These are phyloP conservation scores for Tetracladium maxilliforme DNA, from an alignment of 2,329 filamentous ascomycete genomes.

Conservation along the genomic window DNA sequence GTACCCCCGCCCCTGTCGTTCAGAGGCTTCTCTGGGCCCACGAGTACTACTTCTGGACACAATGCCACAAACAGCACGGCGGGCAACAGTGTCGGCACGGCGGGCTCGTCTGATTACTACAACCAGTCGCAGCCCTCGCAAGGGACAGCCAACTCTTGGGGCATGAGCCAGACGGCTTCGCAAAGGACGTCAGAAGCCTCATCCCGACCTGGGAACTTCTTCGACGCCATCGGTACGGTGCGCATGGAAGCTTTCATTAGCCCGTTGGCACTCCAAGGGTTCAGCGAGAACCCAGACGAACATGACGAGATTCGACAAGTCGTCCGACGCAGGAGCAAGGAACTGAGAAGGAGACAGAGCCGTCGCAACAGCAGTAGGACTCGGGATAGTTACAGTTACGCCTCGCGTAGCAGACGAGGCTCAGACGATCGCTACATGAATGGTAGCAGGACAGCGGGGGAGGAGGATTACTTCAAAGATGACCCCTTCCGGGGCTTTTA, in stretches of 20 bases:
- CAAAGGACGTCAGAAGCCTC: constrained; percentile 15
- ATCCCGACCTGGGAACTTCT: constrained; percentile 36
- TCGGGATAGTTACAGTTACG: constrained; percentile 35
- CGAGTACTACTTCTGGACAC: constrained; percentile 16
- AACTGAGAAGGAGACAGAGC: constrained; percentile 33
- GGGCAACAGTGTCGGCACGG: constrained; percentile 40
- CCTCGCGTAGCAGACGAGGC: constrained; percentile 18
- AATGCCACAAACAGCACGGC: constrained; percentile 37
- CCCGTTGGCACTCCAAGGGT: constrained; percentile 34
- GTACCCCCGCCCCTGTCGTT: constrained; percentile 57
- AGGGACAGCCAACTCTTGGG: constrained; percentile 24
- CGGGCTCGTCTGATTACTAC: constrained; percentile 45
- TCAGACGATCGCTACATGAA: too few relatives aligned
- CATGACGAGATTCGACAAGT: constrained; percentile 32
- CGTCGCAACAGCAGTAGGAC: too few relatives aligned
- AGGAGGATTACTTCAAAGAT: constrained; percentile 42
- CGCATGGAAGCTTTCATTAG: constrained; percentile 95
- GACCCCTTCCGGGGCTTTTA: constrained; percentile 50
- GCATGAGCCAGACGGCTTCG: constrained; percentile 23
- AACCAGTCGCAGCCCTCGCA: constrained; percentile 33
- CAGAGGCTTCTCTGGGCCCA: constrained; percentile 49
- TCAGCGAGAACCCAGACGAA: constrained; percentile 30
- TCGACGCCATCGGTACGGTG: constrained; percentile 79
- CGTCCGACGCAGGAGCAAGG: constrained; percentile 39
- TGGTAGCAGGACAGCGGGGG: constrained; percentile 28